phyloP scores from a whole-genome alignment of 768 basidiomycete genomes.

The Suillus bovinus region DNA sequence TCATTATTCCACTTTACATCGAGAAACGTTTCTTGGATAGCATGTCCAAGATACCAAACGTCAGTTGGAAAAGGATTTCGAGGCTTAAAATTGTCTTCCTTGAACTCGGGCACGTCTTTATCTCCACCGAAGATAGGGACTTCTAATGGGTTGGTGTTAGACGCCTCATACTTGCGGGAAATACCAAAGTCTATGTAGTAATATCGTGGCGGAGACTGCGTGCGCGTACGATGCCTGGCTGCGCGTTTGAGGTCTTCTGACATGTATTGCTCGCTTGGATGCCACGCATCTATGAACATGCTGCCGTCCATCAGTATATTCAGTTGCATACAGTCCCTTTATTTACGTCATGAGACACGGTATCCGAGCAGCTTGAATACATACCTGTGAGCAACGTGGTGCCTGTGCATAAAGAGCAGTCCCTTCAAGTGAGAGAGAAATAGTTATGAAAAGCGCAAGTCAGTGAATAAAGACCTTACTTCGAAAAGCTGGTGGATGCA shows the following conservation, averaged over 20 bases:
- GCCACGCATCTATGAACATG: conserved; percentile 30
- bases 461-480: conserved; percentile 10
- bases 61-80: conserved; percentile 45
- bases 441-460: background rate
- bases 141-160: conserved; percentile 26
- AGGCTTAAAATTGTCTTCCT: conserved; percentile 21
- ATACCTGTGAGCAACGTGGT: conserved; percentile 39
- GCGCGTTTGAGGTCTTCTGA: conserved; percentile 14
- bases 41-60: conserved; percentile 45
- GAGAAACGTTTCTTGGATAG: conserved; percentile 33
- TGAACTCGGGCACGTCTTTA: conserved; percentile 41
- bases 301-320: conserved; percentile 37
- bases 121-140: conserved; percentile 41
- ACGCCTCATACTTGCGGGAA: conserved; percentile 32
- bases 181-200: conserved; percentile 39
- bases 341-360: conserved; percentile 18
- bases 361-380: conserved; percentile 6
- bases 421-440: conserved; percentile 22
- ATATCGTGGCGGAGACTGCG: conserved; percentile 30
- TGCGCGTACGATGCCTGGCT: conserved; percentile 31
- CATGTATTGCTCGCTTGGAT: conserved; percentile 17
- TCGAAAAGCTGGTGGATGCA: conserved; percentile 26
- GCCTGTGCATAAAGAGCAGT: conserved; percentile 38
- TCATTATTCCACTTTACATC: conserved; percentile 20
- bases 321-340: conserved; percentile 28